Base-by-base conservation (phyloP, 345 rosid genomes). In the Boechera retrofracta region DNA sequence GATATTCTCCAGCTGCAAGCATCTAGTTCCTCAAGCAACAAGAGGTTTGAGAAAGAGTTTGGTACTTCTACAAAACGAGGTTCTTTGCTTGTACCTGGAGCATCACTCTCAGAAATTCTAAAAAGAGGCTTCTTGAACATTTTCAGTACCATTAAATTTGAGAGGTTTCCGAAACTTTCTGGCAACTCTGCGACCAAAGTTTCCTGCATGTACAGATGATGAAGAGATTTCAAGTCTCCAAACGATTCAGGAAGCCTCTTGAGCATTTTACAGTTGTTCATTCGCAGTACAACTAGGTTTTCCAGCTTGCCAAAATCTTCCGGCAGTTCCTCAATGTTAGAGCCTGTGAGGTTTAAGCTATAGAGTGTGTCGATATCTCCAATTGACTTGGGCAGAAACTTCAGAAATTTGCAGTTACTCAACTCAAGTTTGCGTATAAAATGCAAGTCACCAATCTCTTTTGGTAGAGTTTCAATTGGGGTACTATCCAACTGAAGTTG, bases 221-320 rank as follows among this genome's bases (percentile, higher is more conserved):
- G 47, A 45, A 79, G 79, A 32, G 79, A 69, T 31, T 68, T 79
- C 67, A 79, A 74, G 62, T 54, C 31, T 53, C 79, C 79, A 54
- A 74, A 73, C 29, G 82, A 69, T 0, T 68, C 8, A 44, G 82
- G 82, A 69, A 79, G 82, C 48, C 52, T 68, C 60, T 68, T 75
- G 12, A 79, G 71, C 54, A 0, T 45, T 69, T 47, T 12, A 62
- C 79, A 79, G 0, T 69, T 15, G 72, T 47, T 29, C 71, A 74
- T 61, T 26, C 33, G 35, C 18, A 79, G 75, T 2, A 4, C 0
- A 4, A 68, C 75, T 11, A 79, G 53, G 31, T 45, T 79, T 54
- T 73, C 66, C 35, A 79, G 51, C 71, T 68, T 73, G 39, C 82
- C 82, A 51, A 79, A 73, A 2, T 0, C 1, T 54, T 74, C 72